phyloP scores from a whole-genome alignment of 148 eudicot species.

The Chenopodium quinoa region DNA sequence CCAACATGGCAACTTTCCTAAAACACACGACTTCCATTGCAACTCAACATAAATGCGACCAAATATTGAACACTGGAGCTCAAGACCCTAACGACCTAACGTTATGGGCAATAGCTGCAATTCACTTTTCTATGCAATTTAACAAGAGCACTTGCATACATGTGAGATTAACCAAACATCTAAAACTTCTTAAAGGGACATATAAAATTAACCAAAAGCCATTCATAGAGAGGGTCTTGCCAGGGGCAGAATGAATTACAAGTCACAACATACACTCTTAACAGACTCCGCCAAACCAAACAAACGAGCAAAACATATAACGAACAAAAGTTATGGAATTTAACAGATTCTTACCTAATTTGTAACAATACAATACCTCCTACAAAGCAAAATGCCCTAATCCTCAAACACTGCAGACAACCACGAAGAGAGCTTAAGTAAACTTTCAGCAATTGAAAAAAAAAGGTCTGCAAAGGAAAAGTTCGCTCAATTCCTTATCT shows the following conservation, averaged over 20 bases:
- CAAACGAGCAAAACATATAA: not conserved
- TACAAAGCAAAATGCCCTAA: not conserved
- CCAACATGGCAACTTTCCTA: no score
- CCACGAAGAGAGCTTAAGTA: not conserved
- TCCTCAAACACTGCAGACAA: not conserved
- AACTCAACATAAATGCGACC: not conserved
- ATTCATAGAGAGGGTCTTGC: not conserved
- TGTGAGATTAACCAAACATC: not conserved
- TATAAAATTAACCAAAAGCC: not conserved
- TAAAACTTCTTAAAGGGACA: not conserved
- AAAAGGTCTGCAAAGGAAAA: not conserved
- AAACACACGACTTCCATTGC: no score
- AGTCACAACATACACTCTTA: not conserved
- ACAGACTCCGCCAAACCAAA: not conserved
- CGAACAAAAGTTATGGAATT: not conserved
- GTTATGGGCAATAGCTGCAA: no score
- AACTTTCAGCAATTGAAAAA: not conserved
- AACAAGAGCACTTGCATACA: no score
- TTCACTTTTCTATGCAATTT: no score
- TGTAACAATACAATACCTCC: conserved; percentile 8
- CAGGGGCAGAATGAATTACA: not conserved
- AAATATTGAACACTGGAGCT: not conserved
- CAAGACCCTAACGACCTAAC: no score
- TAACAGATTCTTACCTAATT: conserved; percentile 8
- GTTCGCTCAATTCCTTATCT: not conserved